Evolutionary conservation across 1,284 basidiomycete genomes (phyloP).

Genomic region (Cutaneotrichosporon arboriforme): DNA sequence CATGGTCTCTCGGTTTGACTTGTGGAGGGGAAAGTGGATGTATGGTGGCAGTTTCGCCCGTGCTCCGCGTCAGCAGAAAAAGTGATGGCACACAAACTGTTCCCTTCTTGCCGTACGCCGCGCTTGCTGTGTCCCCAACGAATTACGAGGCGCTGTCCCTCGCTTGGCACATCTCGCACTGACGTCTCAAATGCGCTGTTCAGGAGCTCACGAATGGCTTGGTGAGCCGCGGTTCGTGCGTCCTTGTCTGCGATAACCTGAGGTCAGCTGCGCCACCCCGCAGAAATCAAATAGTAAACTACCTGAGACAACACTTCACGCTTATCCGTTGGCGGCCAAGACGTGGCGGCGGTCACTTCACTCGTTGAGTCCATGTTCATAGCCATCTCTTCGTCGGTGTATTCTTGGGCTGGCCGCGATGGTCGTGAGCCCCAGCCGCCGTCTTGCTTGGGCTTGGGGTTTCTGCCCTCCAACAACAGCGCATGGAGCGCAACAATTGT

Average conservation of each 20-base stretch:
- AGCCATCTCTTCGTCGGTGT: constrained; percentile 29
- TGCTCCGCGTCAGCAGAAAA: neutral
- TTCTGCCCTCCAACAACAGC: constrained; percentile 71
- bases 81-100: constrained; percentile 7
- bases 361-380: constrained; percentile 22
- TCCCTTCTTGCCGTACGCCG: constrained; percentile 9
- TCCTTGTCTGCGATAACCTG: constrained; percentile 78
- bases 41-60: constrained; percentile 56
- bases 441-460: constrained; percentile 54
- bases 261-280: constrained; percentile 10
- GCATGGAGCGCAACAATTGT: constrained; percentile 61
- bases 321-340: constrained; percentile 52
- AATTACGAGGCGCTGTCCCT: constrained; percentile 34
- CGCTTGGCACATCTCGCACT: constrained; percentile 25
- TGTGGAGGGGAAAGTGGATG: constrained; percentile 95
- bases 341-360: constrained; percentile 10
- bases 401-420: constrained; percentile 39
- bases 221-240: constrained; percentile 74
- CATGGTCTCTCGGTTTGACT: constrained; percentile 95
- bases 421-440: constrained; percentile 49
- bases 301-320: constrained; percentile 75
- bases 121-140: constrained; percentile 30
- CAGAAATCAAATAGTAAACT: constrained; percentile 13
- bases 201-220: constrained; percentile 73
- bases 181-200: constrained; percentile 70